Conservation (phyloP, 306 rosid species). For the Astragalus glycyphyllos region DNA sequence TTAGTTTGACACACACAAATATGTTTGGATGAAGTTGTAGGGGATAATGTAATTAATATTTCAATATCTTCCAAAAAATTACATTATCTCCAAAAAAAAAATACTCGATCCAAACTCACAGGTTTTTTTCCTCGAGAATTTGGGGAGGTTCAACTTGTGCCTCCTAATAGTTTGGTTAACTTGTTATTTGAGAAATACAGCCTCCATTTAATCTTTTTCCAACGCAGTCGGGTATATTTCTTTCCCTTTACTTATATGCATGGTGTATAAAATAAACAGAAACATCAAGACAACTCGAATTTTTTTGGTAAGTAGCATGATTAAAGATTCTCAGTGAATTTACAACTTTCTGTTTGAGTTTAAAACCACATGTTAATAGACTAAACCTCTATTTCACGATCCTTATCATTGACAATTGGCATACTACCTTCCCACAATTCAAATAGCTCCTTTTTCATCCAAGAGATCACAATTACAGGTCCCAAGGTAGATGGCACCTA, state of each 20-base stretch:
- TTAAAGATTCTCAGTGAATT: slow-evolving; percentile 56
- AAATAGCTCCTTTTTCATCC: slow-evolving; percentile 79
- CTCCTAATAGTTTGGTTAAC: background rate
- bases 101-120: too few species aligned
- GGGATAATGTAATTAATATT: too few species aligned
- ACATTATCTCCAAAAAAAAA: too few species aligned
- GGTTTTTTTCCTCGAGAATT: too few species aligned
- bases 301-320: slow-evolving; percentile 40
- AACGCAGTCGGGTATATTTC: slow-evolving; percentile 1
- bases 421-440: slow-evolving; percentile 91
- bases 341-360: slow-evolving; percentile 59
- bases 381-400: slow-evolving; percentile 75
- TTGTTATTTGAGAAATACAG: background rate
- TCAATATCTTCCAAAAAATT: too few species aligned
- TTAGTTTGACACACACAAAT: too few species aligned
- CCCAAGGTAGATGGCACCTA: slow-evolving; percentile 97
- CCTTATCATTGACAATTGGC: slow-evolving; percentile 65
- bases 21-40: too few species aligned
- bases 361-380: slow-evolving; percentile 28
- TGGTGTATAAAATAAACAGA: slow-evolving; percentile 29
- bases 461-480: slow-evolving; percentile 73
- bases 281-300: slow-evolving; percentile 34
- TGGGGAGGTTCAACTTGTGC: too few species aligned
- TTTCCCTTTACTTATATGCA: slow-evolving; percentile 16
- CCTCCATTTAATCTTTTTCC: background rate